A percentile compares a stretch with the other conserved stretches of the same genome.
These are phyloP conservation scores for Sanghuangporus sanghuang DNA, from an alignment of 1,284 basidiomycete genomes.

Conservation along the genomic window DNA sequence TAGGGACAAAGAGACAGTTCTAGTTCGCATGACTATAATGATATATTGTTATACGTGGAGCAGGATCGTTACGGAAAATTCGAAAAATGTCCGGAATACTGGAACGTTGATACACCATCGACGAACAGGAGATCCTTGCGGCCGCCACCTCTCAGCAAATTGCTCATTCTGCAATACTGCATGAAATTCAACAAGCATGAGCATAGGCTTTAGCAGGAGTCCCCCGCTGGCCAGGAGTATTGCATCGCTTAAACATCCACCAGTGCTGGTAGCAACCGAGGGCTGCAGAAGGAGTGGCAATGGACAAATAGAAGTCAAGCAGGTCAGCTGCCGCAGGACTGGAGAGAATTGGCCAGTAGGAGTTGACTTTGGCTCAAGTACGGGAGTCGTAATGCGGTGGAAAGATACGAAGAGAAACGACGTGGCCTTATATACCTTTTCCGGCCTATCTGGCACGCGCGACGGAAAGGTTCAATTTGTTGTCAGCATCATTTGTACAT, in stretches of 20 bases:
- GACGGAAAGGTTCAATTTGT: not conserved
- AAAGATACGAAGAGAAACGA: not conserved
- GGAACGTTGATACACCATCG: not conserved
- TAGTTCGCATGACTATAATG: not conserved
- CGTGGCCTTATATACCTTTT: not conserved
- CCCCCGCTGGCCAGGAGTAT: constrained; percentile 4
- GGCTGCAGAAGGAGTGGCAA: not conserved
- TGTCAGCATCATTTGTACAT: not conserved
- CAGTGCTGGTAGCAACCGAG: not conserved
- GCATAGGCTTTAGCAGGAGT: constrained; percentile 10
- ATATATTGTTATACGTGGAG: not conserved
- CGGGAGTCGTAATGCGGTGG: not conserved
- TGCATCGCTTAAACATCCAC: not conserved
- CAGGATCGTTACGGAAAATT: not conserved
- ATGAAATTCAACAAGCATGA: constrained; percentile 1
- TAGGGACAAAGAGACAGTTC: not conserved
- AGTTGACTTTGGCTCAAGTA: not conserved
- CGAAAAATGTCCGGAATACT: not conserved
- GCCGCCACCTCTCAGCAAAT: constrained; percentile 18
- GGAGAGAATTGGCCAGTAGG: not conserved
- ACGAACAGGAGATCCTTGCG: constrained; percentile 18
- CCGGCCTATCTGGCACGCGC: not conserved
- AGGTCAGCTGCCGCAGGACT: not conserved
- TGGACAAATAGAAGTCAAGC: not conserved
- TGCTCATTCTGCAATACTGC: not conserved